phyloP scores from a whole-genome alignment of 805 yeast species.

The Candida berthetii region DNA sequence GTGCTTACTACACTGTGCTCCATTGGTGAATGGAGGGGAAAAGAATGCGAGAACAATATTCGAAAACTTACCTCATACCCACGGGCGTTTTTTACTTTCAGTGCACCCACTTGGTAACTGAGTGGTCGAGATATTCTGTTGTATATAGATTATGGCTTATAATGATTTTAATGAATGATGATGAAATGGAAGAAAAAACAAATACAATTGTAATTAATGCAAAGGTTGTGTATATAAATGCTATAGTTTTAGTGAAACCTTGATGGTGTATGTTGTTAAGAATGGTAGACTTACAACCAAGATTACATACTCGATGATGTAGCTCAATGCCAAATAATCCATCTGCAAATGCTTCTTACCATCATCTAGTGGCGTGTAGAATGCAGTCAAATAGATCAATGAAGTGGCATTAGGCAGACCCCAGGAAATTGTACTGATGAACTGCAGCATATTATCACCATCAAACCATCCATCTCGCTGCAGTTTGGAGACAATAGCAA shows the following conservation, averaged over 20 bases:
- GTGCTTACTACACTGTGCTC: conserved; percentile 9
- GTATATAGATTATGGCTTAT: background rate
- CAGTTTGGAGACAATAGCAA: conserved; percentile 56
- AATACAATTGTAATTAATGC: background rate
- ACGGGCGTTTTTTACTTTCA: conserved; percentile 10
- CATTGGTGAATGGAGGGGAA: conserved; percentile 39
- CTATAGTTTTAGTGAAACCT: conserved; percentile 1
- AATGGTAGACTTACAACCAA: conserved; percentile 19
- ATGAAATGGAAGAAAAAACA: background rate
- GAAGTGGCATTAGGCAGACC: conserved; percentile 90
- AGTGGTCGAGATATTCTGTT: conserved; percentile 22
- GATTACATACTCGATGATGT: conserved; percentile 17
- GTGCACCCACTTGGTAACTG: conserved; percentile 29
- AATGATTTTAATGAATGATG: background rate
- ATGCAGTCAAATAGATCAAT: conserved; percentile 81
- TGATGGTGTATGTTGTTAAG: conserved; percentile 11
- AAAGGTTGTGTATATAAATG: background rate
- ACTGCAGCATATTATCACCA: conserved; percentile 49
- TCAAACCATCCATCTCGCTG: conserved; percentile 61
- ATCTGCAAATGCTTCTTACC: conserved; percentile 11
- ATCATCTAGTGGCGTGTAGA: conserved; percentile 54
- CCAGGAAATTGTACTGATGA: conserved; percentile 70
- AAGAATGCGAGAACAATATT: conserved; percentile 29
- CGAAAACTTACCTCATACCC: conserved; percentile 34
- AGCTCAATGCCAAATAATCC: conserved; percentile 18